Evolutionary conservation across 805 yeast genomes (phyloP), one percentile per base, ranked within the genome.

Genomic region (Lipomyces japonicus): DNA sequence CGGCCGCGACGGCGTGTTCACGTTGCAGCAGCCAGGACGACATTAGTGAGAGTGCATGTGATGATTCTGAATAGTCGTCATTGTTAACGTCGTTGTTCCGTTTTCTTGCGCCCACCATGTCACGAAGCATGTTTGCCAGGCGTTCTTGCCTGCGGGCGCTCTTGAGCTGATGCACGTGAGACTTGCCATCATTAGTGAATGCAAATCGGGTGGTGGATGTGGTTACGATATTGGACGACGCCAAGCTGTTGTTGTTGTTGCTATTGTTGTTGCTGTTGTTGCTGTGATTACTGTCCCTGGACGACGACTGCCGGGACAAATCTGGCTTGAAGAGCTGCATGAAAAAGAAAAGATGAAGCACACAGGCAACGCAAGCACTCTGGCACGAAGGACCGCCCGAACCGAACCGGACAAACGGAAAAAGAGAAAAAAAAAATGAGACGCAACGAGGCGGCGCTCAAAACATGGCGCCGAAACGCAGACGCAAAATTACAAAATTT

Each of bases 121-220:
- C 71, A 18, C 66, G 57, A 79, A 73, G 30, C 95, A 83, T 36
- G 86, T 93, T 30, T 85, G 95, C 58, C 51, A 69, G 61, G 67
- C 75, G 63, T 62, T 77, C 71, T 65, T 75, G 68, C 50, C 76
- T 62, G 52, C 71, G 56, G 5, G 91, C 82, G 39, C 83, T 81
- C 51, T 80, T 76, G 52, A 91, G 72, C 64, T 80, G 80, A 67
- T 91, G 98, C 61, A 79, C 86, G 67, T 91, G 98, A 10, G 70
- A 57, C 34, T 39, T 55, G 3, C 95, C 95, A 58, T 82, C 83
- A 3, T 60, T 63, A n/a, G 49, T 21, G 42, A 53, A 30, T 23
- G 36, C 25, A 49, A 53, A 53, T 18, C 57, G 50, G 30, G 42
- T 25, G n/a, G 12, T 30, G 14, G 34, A 12, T 30, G n/a, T n/a